Conservation (phyloP, 2,329 filamentous ascomycete genomes). For the Aureobasidium namibiae region DNA sequence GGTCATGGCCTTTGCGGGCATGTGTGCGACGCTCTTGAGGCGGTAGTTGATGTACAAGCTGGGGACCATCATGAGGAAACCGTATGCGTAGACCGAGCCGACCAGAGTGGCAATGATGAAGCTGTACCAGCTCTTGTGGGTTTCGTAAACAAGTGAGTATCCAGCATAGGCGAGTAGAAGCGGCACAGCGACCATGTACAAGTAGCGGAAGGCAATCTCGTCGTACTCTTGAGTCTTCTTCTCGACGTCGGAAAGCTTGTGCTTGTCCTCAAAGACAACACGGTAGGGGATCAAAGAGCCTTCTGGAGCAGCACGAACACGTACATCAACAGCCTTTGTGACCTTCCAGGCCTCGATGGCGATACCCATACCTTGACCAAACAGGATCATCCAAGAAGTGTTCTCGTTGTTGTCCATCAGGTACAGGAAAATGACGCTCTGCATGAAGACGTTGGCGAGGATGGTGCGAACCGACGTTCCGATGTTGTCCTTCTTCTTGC, state of each 20-base stretch:
- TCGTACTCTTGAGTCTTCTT: constrained; percentile 99
- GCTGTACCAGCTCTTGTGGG: constrained; percentile 96
- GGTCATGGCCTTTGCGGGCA: constrained; percentile 93
- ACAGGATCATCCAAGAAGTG: constrained; percentile 98
- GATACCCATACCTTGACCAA: constrained; percentile 80
- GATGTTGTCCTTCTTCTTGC: constrained; percentile 99
- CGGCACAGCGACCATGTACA: constrained; percentile 86
- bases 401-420: constrained; percentile 95
- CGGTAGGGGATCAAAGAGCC: constrained; percentile 69
- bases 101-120: constrained; percentile 93
- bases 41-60: constrained; percentile 98
- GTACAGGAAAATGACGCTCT: constrained; percentile 90
- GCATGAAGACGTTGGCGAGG: constrained; percentile 96
- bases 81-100: constrained; percentile 93
- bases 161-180: constrained; percentile 79
- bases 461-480: constrained; percentile 95
- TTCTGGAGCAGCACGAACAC: constrained; percentile 59
- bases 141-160: constrained; percentile 88
- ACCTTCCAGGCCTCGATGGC: constrained; percentile 85
- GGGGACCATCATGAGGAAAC: constrained; percentile 98
- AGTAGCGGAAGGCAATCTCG: constrained; percentile 92
- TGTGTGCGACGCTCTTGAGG: constrained; percentile 82
- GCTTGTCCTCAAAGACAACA: constrained; percentile 89
- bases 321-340: constrained; percentile 87
- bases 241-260: constrained; percentile 88